phyloP scores from a whole-genome alignment of 2,329 filamentous ascomycete species.

The Stachybotrys chartarum region DNA sequence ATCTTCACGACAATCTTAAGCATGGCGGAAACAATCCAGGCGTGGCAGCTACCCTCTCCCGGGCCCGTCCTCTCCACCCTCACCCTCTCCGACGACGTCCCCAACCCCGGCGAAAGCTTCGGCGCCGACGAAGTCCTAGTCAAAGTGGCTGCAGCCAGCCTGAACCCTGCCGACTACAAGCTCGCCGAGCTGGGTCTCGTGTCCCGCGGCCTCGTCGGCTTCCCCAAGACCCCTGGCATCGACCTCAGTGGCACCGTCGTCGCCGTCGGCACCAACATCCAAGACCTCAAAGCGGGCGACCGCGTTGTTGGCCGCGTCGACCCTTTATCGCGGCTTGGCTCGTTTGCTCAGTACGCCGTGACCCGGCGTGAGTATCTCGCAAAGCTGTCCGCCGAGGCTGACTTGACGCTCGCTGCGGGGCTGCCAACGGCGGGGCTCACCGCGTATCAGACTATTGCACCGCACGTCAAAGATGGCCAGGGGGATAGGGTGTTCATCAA shows the following conservation, averaged over 20 bases:
- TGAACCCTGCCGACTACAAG: slow-evolving; percentile 47
- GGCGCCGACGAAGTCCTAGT: slow-evolving; percentile 30
- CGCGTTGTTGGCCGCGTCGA: slow-evolving; percentile 33
- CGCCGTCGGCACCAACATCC: slow-evolving; percentile 16
- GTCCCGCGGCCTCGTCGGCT: slow-evolving; percentile 19
- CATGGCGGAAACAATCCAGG: slow-evolving; percentile 16
- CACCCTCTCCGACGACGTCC: slow-evolving; percentile 8
- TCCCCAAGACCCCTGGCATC: slow-evolving; percentile 37
- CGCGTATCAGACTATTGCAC: slow-evolving; percentile 40
- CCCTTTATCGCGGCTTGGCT: slow-evolving; percentile 24
- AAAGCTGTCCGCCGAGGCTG: slow-evolving; percentile 29
- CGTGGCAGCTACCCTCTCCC: slow-evolving; percentile 17
- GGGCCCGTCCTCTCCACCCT: slow-evolving; percentile 17
- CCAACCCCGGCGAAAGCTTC: slow-evolving; percentile 12
- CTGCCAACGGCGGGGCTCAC: slow-evolving; percentile 38
- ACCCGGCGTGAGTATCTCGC: slow-evolving; percentile 24
- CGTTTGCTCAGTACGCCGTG: slow-evolving; percentile 35
- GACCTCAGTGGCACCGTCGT: slow-evolving; percentile 46
- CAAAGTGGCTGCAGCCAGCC: slow-evolving; percentile 30
- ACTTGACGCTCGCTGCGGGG: slow-evolving; percentile 33
- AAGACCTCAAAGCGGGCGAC: slow-evolving; percentile 29
- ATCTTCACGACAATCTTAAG: not conserved
- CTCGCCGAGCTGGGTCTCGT: slow-evolving; percentile 30
- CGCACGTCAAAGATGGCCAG: slow-evolving; percentile 36
- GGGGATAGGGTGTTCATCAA: slow-evolving; percentile 55